Evolutionary conservation across 352 stramenopile genomes (phyloP), one percentile per base, ranked within the genome.

Genomic region (Blastocystis sp.): DNA sequence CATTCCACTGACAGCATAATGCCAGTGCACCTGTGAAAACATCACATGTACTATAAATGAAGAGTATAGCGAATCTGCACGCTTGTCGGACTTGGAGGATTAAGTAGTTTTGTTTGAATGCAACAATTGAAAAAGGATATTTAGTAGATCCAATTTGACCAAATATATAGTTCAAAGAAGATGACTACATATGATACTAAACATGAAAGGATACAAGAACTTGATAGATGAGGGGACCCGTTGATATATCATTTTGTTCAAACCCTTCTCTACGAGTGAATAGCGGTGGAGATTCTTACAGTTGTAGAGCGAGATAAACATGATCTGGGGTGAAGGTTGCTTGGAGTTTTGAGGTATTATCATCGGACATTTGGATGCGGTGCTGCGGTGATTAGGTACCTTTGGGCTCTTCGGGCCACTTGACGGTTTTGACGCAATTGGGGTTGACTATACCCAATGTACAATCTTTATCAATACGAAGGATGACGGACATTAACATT

Each of bases 401-500:
- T 9, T 9, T 48, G 2, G 3, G 40, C 3, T 48, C 40, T 48
- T 48, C 40, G 40, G 40, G 9, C 9, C 40, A 2, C 40, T 9
- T 9, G 40, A 48, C 40, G 9, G 40, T 48, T 48, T 48, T 9
- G 40, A 2, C 40, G 3, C 40, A 48, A 48, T 48, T 48, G 40
- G 3, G 40, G 3, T 9, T 2, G 3, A 48, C 2, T 9, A 48
- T n/a, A 48, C 40, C 40, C 3, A 48, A 48, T 9, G 40, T 9
- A 48, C 40, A 48, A 48, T 48, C 40, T 48, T 48, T 9, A 48
- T 48, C 40, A 48, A 48, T 48, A 48, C 9, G 3, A 9, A 48
- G 40, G 51, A 84, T 84, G 73, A 30, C 51, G 15, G 73, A 84
- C 24, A 64, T 58, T 44, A 84, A 62, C 17, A 37, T 68, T n/a